Conservation (phyloP, 2,329 filamentous ascomycete species). For the Niveomyces coronatus region DNA sequence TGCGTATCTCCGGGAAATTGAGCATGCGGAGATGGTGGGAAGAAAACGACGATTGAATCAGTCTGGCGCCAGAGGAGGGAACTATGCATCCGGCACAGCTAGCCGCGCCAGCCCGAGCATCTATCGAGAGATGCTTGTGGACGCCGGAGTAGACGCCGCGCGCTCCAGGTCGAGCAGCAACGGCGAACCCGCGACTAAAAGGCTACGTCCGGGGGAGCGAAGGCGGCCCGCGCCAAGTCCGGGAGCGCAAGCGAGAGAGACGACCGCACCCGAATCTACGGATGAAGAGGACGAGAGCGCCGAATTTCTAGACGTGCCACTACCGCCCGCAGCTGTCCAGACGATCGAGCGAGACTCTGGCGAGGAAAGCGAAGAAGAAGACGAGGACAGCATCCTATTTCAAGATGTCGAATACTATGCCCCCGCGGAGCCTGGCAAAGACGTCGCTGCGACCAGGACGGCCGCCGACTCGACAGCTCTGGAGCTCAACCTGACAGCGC, state of each 20-base stretch:
- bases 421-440: slow-evolving; percentile 14
- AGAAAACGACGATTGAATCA: slow-evolving; percentile 18
- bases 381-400: slow-evolving; percentile 27
- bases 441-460: slow-evolving; percentile 11
- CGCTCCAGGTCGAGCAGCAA: slow-evolving; percentile 13
- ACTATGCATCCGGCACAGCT: slow-evolving; percentile 1
- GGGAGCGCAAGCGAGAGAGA: not conserved
- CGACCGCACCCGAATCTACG: slow-evolving; percentile 9
- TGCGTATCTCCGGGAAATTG: not conserved
- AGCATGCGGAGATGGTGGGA: slow-evolving; percentile 21
- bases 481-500: slow-evolving; percentile 42
- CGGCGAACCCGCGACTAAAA: slow-evolving; percentile 31
- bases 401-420: slow-evolving; percentile 38
- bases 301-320: slow-evolving; percentile 40
- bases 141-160: slow-evolving; percentile 31
- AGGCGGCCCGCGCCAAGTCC: not conserved
- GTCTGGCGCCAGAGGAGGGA: slow-evolving; percentile 11
- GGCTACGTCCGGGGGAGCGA: slow-evolving; percentile 19
- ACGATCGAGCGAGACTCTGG: slow-evolving; percentile 40
- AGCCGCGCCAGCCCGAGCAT: slow-evolving; percentile 25
- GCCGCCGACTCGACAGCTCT: slow-evolving; percentile 21
- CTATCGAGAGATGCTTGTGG: slow-evolving; percentile 38
- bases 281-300: slow-evolving; percentile 29
- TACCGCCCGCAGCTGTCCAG: slow-evolving; percentile 39
- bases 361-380: slow-evolving; percentile 32